Evolutionary conservation across 805 yeast species (phyloP), one percentile per base, ranked within the genome.

Genomic region (Cyberlindnera mississippiensis): DNA sequence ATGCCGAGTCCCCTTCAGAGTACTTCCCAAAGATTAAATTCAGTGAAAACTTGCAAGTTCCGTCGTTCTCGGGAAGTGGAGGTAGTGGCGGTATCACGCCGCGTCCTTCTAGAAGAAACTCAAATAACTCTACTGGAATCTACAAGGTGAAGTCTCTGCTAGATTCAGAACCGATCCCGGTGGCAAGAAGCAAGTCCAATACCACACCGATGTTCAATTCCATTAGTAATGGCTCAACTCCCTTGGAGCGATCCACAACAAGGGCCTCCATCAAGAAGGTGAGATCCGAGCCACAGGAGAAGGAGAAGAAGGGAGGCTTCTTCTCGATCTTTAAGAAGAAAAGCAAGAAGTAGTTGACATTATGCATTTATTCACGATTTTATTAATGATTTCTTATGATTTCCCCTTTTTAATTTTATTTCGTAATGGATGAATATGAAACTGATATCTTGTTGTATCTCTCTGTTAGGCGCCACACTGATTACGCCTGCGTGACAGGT

Each of bases 131-230:
- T 10, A 34, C 36, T 13, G 32, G 45, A 3, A 43, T 54, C 3
- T 55, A 56, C 32, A 56, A 51, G 19, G 60, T 56, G 5, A 52
- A 45, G 32, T 52, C 57, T 1, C 37, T 56, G 20, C 27, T 56
- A 19, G 60, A 52, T 32, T 37, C 40, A 15, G 57, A 51, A 5
- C 40, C 45, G 3, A 4, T 37, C 19, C 33, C 19, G 2, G 35
- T 48, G 13, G 36, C 42, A 14, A 46, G 50, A 29, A 40, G 52
- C 11, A 52, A 50, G 16, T 51, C 56, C 2, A 32, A 43, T 13
- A 30, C 47, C 3, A 26, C 37, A 2, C 40, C 48, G 14, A 14
- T 43, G 3, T 22, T 40, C 5, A 34, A 18, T 16, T 18, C 41
- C 16, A 4, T 32, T 8, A 44, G 45, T 17, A 42, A 40, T 28